These are phyloP conservation scores for Toxicodendron radicans DNA, from an alignment of 345 rosid species.

Conservation along the genomic window DNA sequence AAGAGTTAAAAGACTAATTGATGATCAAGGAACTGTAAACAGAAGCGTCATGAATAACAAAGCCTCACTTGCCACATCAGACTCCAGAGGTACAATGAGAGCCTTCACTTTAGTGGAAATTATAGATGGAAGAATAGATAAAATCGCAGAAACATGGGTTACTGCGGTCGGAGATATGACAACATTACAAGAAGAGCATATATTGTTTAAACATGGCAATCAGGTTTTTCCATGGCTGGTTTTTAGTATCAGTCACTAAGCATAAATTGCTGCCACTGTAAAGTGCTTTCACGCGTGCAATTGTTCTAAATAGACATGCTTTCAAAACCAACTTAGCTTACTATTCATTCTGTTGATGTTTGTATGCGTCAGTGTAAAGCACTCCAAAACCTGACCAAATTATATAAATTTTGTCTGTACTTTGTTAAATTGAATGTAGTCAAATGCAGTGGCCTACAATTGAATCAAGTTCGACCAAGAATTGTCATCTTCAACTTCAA, in stretches of 20 bases:
- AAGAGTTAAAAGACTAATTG: conserved; percentile 40
- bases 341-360: neutral
- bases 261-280: neutral
- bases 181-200: conserved; percentile 50
- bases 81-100: conserved; percentile 46
- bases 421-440: neutral
- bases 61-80: conserved; percentile 18
- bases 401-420: neutral
- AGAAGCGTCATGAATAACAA: conserved; percentile 8
- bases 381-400: neutral
- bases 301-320: neutral
- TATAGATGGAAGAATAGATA: conserved; percentile 51
- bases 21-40: conserved; percentile 15
- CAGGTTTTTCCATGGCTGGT: neutral
- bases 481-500: neutral
- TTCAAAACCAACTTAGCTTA: neutral
- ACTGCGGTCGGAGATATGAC: conserved; percentile 46
- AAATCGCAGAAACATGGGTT: conserved; percentile 75
- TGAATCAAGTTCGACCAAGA: neutral
- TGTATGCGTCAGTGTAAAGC: neutral
- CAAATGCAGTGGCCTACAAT: neutral
- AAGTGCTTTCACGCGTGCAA: neutral
- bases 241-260: neutral
- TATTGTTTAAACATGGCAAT: conserved; percentile 33
- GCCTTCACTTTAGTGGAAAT: conserved; percentile 73